Evolutionary conservation across 352 stramenopile species (phyloP), one percentile per base, ranked within the genome.

Genomic region (Pythium scleroteichum): DNA sequence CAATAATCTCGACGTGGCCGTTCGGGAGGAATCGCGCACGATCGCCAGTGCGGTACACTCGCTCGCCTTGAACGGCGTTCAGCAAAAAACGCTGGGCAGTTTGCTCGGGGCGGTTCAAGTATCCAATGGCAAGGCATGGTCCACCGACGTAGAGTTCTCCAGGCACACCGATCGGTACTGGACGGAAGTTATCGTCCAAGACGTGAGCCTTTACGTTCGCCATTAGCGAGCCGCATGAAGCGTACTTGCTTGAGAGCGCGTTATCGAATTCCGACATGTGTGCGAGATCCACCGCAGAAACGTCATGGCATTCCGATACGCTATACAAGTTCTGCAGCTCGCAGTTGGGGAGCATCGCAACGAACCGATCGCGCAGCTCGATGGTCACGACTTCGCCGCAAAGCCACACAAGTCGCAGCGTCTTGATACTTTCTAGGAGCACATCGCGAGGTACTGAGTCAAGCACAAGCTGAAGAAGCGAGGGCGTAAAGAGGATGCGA

Each of bases 281-380:
- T 20, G 82, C 76, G 12, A 96, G 72, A 64, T 94, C 81, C 20
- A 91, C 79, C 5, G 87, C 82, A 1, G 85, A 94, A 10, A 96
- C 90, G 47, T 98, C 94, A 68, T 98, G 92, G 68, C 92, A 98
- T 70, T 98, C 94, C 26, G 77, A 94, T 24, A 98, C 95, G 38
- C 86, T 97, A 71, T 98, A 98, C 10, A 98, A 73, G 64, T 98
- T 98, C 60, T 96, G 79, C 13, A 98, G 75, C 58, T 94, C 78
- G 33, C 85, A 94, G 24, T 88, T 60, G 1, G 90, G 86, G 32
- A 97, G 85, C 2, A 97, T 66, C 35, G 79, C 75, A 60, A 92
- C 80, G 48, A 96, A 94, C 26, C 87, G 88, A 44, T 94, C 80
- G 26, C 87, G 79, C 54, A 98, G 71, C 46, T 97, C 88, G 41